These are phyloP conservation scores for Phytopythium kandeliae DNA, from an alignment of 352 stramenopile species.

Conservation along the genomic window DNA sequence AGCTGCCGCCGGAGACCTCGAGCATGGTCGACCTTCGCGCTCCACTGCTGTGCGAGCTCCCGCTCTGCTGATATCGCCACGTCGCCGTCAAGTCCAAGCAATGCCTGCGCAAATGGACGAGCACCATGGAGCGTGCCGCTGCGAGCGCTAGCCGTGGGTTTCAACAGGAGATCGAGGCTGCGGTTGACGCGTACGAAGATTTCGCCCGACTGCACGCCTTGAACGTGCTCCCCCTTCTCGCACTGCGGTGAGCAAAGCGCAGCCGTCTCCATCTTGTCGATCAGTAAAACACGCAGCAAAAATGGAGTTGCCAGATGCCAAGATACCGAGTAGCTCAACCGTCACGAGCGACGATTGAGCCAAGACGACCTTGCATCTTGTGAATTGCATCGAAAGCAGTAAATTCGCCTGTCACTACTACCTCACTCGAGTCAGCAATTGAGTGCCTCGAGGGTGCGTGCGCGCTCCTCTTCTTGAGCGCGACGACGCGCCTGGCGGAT, in stretches of 20 bases:
- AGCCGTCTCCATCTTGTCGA: background rate
- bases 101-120: constrained; percentile 20
- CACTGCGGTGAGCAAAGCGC: background rate
- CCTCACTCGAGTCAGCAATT: background rate
- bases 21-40: background rate
- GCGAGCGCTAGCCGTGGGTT: constrained; percentile 5
- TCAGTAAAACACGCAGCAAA: too few species aligned
- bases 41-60: background rate
- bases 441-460: constrained; percentile 12
- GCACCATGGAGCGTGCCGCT: constrained; percentile 19
- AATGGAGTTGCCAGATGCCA: too few species aligned
- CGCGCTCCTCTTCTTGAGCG: constrained; percentile 23
- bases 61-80: background rate
- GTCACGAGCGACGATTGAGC: background rate
- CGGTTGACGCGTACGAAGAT: constrained; percentile 34
- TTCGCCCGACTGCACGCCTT: constrained; percentile 35
- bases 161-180: background rate
- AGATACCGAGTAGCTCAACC: background rate
- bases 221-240: background rate
- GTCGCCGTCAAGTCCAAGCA: constrained; percentile 7
- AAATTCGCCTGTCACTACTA: background rate
- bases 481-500: constrained; percentile 38
- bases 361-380: background rate
- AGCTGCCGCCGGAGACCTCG: background rate
- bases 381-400: background rate